phyloP scores from a whole-genome alignment of 345 rosid species.

The Stellera chamaejasme region DNA sequence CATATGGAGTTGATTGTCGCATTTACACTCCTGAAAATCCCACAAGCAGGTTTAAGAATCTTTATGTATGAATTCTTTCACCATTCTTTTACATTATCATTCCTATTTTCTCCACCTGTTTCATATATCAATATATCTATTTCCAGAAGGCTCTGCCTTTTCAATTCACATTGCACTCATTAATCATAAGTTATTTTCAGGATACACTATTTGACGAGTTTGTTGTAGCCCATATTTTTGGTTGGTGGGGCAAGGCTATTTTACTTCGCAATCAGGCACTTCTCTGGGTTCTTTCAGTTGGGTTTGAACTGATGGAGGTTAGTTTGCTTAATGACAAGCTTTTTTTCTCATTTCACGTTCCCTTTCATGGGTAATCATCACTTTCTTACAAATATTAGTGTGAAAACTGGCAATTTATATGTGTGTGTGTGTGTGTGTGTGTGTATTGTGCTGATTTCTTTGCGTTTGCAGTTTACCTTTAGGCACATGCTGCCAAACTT shows the following conservation, averaged over 20 bases:
- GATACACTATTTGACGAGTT: conserved; percentile 92
- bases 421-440: conserved; percentile 2
- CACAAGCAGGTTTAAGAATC: conserved; percentile 97
- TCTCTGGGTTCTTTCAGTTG: conserved; percentile 94
- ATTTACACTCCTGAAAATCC: conserved; percentile 79
- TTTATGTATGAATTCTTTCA: conserved; percentile 84
- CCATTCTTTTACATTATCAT: conserved; percentile 5
- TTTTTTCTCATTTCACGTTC: conserved; percentile 1
- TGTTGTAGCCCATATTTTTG: conserved; percentile 94
- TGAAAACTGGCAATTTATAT: neutral
- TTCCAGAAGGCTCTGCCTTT: neutral
- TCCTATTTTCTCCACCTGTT: neutral
- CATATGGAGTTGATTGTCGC: conserved; percentile 97
- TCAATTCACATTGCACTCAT: neutral
- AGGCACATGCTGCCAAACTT: conserved; percentile 99
- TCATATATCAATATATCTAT: neutral
- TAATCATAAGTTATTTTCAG: conserved; percentile 25
- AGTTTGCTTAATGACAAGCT: conserved; percentile 15
- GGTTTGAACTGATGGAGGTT: conserved; percentile 99
- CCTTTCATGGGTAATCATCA: neutral
- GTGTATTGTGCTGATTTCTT: conserved; percentile 9
- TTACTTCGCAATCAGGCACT: conserved; percentile 91
- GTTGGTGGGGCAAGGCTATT: conserved; percentile 99
- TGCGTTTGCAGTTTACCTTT: conserved; percentile 68
- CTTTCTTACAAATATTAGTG: neutral